phyloP scores from a whole-genome alignment of 2,329 filamentous ascomycete genomes.

The Penicillium sp. region DNA sequence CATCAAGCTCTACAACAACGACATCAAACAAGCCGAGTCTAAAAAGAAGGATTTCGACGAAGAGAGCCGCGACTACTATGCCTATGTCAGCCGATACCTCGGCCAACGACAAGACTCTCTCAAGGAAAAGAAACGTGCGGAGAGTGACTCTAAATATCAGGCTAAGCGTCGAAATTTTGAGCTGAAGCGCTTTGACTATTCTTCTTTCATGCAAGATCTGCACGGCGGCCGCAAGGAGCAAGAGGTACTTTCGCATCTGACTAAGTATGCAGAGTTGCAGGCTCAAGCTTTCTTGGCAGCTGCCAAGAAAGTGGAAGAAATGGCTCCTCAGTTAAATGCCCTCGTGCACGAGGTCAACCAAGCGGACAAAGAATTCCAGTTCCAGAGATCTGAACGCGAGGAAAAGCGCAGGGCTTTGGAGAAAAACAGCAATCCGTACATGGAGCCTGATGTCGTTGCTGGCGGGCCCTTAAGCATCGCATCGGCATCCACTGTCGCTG shows the following conservation, averaged over 20 bases:
- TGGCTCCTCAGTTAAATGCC: constrained; percentile 88
- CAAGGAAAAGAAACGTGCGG: constrained; percentile 94
- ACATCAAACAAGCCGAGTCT: constrained; percentile 95
- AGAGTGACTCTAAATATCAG: constrained; percentile 96
- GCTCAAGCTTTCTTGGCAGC: constrained; percentile 79
- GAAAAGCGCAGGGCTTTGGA: constrained; percentile 90
- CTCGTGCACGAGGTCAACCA: constrained; percentile 85
- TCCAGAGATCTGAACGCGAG: constrained; percentile 91
- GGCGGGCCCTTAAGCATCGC: constrained; percentile 43
- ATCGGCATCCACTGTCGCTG: constrained; percentile 37
- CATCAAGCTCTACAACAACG: constrained; percentile 85
- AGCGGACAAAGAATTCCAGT: constrained; percentile 95
- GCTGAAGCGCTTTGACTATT: constrained; percentile 97
- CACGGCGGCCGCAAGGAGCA: constrained; percentile 98
- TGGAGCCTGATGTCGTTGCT: constrained; percentile 67
- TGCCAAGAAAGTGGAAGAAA: constrained; percentile 82
- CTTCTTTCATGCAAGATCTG: constrained; percentile 98
- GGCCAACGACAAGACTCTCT: constrained; percentile 93
- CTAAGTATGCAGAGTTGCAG: constrained; percentile 89
- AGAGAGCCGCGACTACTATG: constrained; percentile 97
- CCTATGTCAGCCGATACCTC: constrained; percentile 92
- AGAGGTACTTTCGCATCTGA: constrained; percentile 91
- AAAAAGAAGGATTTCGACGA: constrained; percentile 99
- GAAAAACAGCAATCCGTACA: constrained; percentile 76
- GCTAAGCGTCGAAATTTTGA: constrained; percentile 92